These are phyloP conservation scores for Protomyces lactucae-debilis DNA, from an alignment of 1,139 yeast species.

Conservation along the genomic window DNA sequence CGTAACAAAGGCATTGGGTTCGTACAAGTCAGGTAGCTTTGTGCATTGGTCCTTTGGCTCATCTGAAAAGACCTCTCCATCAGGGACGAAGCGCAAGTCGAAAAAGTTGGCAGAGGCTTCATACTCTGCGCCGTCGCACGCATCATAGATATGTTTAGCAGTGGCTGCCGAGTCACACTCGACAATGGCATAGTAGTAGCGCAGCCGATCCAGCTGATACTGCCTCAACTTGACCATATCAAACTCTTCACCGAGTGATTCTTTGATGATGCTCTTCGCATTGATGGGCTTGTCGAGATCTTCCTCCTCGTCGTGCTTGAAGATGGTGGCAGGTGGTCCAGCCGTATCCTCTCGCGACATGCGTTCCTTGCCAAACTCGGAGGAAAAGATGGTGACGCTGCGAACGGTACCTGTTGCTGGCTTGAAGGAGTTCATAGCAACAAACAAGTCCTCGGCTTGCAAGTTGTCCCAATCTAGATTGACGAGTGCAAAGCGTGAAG, in stretches of 20 bases:
- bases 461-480: slow-evolving; percentile 97
- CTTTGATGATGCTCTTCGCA: slow-evolving; percentile 37
- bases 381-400: slow-evolving; percentile 75
- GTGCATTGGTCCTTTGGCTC: slow-evolving; percentile 68
- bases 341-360: slow-evolving; percentile 84
- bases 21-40: slow-evolving; percentile 68
- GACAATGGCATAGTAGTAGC: slow-evolving; percentile 92
- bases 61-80: slow-evolving; percentile 73
- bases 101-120: slow-evolving; percentile 94
- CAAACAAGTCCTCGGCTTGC: slow-evolving; percentile 78
- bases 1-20: slow-evolving; percentile 75
- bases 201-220: slow-evolving; percentile 70
- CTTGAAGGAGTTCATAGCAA: slow-evolving; percentile 80
- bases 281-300: slow-evolving; percentile 38
- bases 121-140: slow-evolving; percentile 91
- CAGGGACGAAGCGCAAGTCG: slow-evolving; percentile 89
- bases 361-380: slow-evolving; percentile 89
- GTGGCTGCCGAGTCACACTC: slow-evolving; percentile 70
- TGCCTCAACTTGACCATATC: slow-evolving; percentile 51
- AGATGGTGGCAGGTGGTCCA: slow-evolving; percentile 89
- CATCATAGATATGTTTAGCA: slow-evolving; percentile 70
- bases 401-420: slow-evolving; percentile 68
- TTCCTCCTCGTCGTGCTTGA: slow-evolving; percentile 41
- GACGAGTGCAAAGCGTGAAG: slow-evolving; percentile 78
- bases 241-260: slow-evolving; percentile 47